Evolutionary conservation across 2,329 filamentous ascomycete genomes (phyloP).

Genomic region (Celoporthe dispersa): DNA sequence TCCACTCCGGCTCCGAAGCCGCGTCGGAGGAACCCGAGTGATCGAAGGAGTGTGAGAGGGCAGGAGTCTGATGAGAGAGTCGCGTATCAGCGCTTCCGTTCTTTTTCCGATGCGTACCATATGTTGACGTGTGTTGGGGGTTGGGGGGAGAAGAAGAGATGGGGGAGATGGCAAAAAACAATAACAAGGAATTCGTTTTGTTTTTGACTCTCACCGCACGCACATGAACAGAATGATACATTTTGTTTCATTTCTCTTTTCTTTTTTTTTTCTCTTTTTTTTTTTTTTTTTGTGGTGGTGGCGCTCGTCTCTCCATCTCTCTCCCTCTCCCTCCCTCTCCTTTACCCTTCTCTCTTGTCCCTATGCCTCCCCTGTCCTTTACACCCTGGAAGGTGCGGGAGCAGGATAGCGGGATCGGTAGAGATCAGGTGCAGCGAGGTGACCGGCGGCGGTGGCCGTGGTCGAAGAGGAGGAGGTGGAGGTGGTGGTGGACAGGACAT

Average conservation of each 20-base stretch:
- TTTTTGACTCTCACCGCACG: constrained; percentile 23
- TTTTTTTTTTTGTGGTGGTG: not conserved
- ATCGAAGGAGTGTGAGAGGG: constrained; percentile 75
- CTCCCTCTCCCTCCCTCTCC: not conserved
- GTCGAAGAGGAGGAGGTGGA: constrained; percentile 28
- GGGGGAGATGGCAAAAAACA: not conserved
- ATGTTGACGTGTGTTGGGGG: not conserved
- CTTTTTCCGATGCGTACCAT: constrained; percentile 4
- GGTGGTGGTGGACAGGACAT: constrained; percentile 21
- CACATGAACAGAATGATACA: constrained; percentile 17
- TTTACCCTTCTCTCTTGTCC: not conserved
- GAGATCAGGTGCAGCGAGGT: constrained; percentile 31
- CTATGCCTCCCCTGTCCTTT: not conserved
- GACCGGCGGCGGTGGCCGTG: constrained; percentile 24
- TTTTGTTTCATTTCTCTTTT: not conserved
- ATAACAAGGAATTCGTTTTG: constrained; percentile 10
- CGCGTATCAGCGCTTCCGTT: constrained; percentile 51
- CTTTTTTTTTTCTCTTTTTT: not conserved
- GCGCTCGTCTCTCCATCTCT: not conserved
- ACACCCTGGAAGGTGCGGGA: constrained; percentile 23
- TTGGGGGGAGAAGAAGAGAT: not conserved
- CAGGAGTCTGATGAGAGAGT: constrained; percentile 66
- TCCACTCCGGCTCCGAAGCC: constrained; percentile 62
- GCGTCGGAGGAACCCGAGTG: constrained; percentile 55
- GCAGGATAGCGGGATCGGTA: constrained; percentile 30